Evolutionary conservation across 768 basidiomycete species (phyloP).

Genomic region (Lentinula boryana): DNA sequence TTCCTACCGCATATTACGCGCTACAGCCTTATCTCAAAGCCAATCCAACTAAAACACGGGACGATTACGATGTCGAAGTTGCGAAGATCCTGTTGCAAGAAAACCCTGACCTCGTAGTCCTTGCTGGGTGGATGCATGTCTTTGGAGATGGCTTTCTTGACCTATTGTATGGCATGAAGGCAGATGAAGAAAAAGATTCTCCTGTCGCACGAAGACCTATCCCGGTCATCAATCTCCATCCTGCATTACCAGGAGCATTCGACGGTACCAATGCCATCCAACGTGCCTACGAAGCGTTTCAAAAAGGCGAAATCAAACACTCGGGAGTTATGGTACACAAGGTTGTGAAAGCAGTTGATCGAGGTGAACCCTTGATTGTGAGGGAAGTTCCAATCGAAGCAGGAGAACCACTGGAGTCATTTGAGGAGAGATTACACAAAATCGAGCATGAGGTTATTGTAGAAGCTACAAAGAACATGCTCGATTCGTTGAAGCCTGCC

Average conservation of each 20-base stretch:
- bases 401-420: constrained; percentile 66
- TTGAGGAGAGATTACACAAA: constrained; percentile 73
- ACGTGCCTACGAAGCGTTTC: constrained; percentile 84
- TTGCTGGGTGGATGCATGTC: constrained; percentile 99
- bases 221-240: constrained; percentile 94
- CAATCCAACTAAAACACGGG: constrained; percentile 64
- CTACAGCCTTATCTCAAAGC: constrained; percentile 80
- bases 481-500: constrained; percentile 44
- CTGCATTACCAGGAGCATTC: constrained; percentile 93
- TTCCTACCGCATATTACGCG: constrained; percentile 77
- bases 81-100: constrained; percentile 58
- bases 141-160: constrained; percentile 78
- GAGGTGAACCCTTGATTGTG: constrained; percentile 83
- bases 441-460: constrained; percentile 92
- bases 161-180: constrained; percentile 41
- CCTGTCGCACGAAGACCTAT: constrained; percentile 28
- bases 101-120: constrained; percentile 78
- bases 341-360: constrained; percentile 90
- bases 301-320: constrained; percentile 68
- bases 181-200: constrained; percentile 12
- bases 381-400: constrained; percentile 66
- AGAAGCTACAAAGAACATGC: constrained; percentile 65
- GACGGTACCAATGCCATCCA: constrained; percentile 92
- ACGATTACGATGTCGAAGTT: constrained; percentile 82
- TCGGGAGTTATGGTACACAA: constrained; percentile 93